A percentile compares a stretch with the other conserved stretches of the same genome.
phyloP scores from a whole-genome alignment of 1,284 basidiomycete genomes.

The Pholiota adiposa region DNA sequence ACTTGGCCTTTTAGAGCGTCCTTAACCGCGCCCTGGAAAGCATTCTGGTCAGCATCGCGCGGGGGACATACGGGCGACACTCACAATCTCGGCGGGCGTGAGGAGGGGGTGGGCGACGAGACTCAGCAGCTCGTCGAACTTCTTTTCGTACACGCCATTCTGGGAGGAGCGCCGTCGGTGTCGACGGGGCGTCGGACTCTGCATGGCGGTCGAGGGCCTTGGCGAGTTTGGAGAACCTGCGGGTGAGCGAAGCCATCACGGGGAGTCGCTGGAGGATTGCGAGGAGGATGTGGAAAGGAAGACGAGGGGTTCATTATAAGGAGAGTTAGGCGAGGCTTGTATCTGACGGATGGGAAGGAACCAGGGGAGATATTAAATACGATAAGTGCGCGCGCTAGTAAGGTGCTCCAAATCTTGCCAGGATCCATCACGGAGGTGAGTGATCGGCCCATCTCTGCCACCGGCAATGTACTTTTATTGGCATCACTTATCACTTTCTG shows the following conservation, averaged over 20 bases:
- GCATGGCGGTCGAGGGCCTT: slow-evolving; percentile 27
- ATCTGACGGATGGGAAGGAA: slow-evolving; percentile 2
- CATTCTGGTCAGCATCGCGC: no score
- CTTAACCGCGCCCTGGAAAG: no score
- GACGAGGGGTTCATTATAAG: slow-evolving; percentile 7
- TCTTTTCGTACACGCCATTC: slow-evolving; percentile 23
- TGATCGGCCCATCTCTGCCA: slow-evolving; percentile 19
- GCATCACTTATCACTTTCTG: no score
- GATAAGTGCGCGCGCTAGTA: not conserved
- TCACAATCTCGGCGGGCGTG: slow-evolving; percentile 35
- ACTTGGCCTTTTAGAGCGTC: slow-evolving; percentile 50
- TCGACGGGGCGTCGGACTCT: slow-evolving; percentile 29
- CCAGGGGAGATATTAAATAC: not conserved
- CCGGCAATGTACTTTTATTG: slow-evolving; percentile 11
- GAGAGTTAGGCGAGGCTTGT: no score
- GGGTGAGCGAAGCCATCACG: slow-evolving; percentile 22
- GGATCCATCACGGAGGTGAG: slow-evolving; percentile 16
- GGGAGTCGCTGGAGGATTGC: slow-evolving; percentile 5
- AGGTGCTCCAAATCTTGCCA: no score
- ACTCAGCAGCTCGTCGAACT: slow-evolving; percentile 21
- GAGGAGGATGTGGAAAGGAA: slow-evolving; percentile 14
- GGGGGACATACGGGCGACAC: slow-evolving; percentile 11
- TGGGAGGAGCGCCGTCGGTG: slow-evolving; percentile 32
- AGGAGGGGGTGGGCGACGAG: slow-evolving; percentile 28
- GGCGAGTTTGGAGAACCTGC: slow-evolving; percentile 22